phyloP scores from a whole-genome alignment of 371 early-diverging fungal genomes.

The Haplosporangium sp. region DNA sequence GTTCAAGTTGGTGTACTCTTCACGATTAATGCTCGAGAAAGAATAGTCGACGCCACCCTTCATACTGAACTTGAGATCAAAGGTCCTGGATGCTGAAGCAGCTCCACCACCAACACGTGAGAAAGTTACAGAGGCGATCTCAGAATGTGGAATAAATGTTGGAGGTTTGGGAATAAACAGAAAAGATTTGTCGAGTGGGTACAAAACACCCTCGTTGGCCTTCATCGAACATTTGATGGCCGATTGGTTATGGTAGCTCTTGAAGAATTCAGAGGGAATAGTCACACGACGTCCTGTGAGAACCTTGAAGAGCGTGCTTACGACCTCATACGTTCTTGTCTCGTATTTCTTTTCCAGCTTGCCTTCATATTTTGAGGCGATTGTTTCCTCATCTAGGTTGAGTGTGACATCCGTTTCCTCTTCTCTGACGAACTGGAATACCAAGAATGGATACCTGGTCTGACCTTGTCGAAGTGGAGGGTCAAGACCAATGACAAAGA shows the following conservation, averaged over 20 bases:
- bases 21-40: conserved; percentile 89
- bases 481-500: conserved; percentile 95
- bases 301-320: conserved; percentile 91
- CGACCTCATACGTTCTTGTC: conserved; percentile 89
- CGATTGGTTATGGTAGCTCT: conserved; percentile 77
- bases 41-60: conserved; percentile 82
- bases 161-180: conserved; percentile 97
- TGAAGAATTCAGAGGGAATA: conserved; percentile 75
- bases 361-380: conserved; percentile 79
- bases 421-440: conserved; percentile 94
- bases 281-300: conserved; percentile 86
- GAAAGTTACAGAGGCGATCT: conserved; percentile 94
- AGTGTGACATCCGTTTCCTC: conserved; percentile 90
- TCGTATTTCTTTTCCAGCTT: conserved; percentile 90
- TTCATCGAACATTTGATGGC: conserved; percentile 97
- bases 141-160: conserved; percentile 86
- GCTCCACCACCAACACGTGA: conserved; percentile 83
- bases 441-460: conserved; percentile 97
- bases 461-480: conserved; percentile 99
- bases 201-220: conserved; percentile 98
- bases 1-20: conserved; percentile 89
- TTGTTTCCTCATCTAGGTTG: conserved; percentile 82
- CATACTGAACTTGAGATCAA: conserved; percentile 94
- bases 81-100: conserved; percentile 81
- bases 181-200: conserved; percentile 93